phyloP scores from a whole-genome alignment of 2,329 filamentous ascomycete species.

The Aureobasidium uvarum region DNA sequence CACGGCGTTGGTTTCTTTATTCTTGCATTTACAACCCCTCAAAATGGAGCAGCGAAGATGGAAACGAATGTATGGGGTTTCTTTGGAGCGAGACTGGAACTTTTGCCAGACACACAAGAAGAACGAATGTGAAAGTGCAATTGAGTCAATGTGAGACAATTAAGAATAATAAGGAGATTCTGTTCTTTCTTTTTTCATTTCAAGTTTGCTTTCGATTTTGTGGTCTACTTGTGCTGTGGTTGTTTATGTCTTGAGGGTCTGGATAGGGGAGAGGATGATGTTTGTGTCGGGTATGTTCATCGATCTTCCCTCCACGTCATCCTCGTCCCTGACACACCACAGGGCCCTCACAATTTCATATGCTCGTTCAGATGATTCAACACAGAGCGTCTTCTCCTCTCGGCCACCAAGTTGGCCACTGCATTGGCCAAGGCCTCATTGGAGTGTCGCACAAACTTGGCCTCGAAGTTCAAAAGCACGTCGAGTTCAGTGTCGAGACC shows the following conservation, averaged over 20 bases:
- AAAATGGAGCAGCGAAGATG: constrained; percentile 18
- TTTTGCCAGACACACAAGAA: not conserved
- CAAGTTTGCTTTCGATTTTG: not conserved
- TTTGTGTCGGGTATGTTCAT: not conserved
- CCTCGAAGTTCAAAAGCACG: not conserved
- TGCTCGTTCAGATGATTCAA: too few species aligned
- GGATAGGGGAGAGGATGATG: not conserved
- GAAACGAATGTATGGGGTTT: constrained; percentile 14
- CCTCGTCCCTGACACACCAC: not conserved
- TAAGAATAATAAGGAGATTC: constrained; percentile 4
- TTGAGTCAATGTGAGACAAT: constrained; percentile 1
- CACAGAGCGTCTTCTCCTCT: not conserved
- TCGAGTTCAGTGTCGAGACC: not conserved
- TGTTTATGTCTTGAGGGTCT: not conserved
- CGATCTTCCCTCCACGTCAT: not conserved
- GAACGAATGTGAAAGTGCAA: constrained; percentile 3
- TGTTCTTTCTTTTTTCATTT: constrained; percentile 1
- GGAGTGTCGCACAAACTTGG: not conserved
- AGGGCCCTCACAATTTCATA: too few species aligned
- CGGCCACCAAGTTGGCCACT: not conserved
- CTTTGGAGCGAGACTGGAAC: not conserved
- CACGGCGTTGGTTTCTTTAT: constrained; percentile 6
- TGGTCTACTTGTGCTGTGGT: not conserved
- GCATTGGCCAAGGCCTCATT: not conserved
- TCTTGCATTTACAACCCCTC: constrained; percentile 17